Percentiles rank a stretch among this genome's conserved stretches.
These are phyloP conservation scores for Solanum commersonii DNA, from an alignment of 257 asterid genomes.

Conservation along the genomic window DNA sequence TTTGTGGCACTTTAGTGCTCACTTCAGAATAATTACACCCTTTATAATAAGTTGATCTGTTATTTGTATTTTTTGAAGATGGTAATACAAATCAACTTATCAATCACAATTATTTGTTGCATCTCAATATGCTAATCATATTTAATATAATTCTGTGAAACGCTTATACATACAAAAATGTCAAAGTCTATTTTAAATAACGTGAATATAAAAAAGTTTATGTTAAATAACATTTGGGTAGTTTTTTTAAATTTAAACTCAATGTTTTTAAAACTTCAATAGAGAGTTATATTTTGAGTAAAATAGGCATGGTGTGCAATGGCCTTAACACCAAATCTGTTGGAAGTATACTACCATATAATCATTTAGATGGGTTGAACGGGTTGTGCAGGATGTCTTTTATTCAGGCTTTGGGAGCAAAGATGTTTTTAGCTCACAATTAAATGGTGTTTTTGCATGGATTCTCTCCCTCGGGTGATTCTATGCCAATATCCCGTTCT, in stretches of 20 bases:
- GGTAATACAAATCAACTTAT: background rate
- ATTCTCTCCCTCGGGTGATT: background rate
- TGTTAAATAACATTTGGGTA: background rate
- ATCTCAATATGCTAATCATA: background rate
- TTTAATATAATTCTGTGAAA: background rate
- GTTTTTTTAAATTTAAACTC: background rate
- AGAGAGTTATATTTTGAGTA: background rate
- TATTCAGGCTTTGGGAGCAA: background rate
- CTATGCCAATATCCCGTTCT: background rate
- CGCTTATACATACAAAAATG: background rate
- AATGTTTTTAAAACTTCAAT: background rate
- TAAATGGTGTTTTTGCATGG: background rate
- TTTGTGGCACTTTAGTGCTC: background rate
- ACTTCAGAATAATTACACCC: background rate
- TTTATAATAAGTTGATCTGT: background rate
- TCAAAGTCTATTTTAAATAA: background rate
- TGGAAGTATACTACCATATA: background rate
- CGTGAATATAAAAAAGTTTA: background rate
- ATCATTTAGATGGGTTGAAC: background rate
- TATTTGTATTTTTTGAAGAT: background rate
- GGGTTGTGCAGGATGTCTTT: background rate
- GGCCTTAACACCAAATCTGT: background rate
- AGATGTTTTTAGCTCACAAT: background rate
- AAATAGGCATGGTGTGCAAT: background rate
- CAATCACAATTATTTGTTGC: background rate